phyloP scores from a whole-genome alignment of 805 yeast genomes.

The Candida ponderosae region DNA sequence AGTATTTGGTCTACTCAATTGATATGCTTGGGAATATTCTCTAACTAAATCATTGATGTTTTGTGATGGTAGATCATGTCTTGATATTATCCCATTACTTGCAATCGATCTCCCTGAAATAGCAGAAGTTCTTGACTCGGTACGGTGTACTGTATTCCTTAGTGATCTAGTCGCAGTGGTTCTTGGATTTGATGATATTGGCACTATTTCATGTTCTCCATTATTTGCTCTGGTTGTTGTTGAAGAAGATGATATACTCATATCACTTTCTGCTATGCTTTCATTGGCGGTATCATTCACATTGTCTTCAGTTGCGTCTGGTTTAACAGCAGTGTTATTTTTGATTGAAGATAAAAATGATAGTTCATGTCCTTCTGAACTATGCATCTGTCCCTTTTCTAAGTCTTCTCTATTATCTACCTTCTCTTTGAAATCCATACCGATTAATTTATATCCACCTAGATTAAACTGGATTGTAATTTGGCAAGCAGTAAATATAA shows the following conservation, averaged over 20 bases:
- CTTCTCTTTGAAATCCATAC: conserved; percentile 48
- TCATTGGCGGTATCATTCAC: too few species aligned
- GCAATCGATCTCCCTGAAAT: not conserved
- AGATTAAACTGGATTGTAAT: conserved; percentile 50
- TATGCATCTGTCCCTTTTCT: conserved; percentile 2
- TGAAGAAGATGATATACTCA: not conserved
- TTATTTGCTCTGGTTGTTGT: not conserved
- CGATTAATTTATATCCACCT: conserved; percentile 67
- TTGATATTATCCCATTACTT: not conserved
- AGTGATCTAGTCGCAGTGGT: not conserved
- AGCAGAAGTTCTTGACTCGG: not conserved
- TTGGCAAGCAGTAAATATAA: conserved; percentile 58
- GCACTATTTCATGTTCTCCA: not conserved
- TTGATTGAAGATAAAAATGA: conserved; percentile 5
- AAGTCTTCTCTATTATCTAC: conserved; percentile 16
- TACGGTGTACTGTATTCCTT: not conserved
- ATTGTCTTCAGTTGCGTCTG: not conserved
- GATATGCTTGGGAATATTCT: conserved; percentile 25
- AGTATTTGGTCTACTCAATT: not conserved
- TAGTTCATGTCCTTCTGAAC: conserved; percentile 12
- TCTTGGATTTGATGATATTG: conserved; percentile 4
- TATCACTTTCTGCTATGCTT: not conserved
- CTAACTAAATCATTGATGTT: conserved; percentile 37
- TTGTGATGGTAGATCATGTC: conserved; percentile 27
- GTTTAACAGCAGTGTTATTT: not conserved